Conservation (phyloP, 257 asterid genomes). For the Cynanchum wilfordii region DNA sequence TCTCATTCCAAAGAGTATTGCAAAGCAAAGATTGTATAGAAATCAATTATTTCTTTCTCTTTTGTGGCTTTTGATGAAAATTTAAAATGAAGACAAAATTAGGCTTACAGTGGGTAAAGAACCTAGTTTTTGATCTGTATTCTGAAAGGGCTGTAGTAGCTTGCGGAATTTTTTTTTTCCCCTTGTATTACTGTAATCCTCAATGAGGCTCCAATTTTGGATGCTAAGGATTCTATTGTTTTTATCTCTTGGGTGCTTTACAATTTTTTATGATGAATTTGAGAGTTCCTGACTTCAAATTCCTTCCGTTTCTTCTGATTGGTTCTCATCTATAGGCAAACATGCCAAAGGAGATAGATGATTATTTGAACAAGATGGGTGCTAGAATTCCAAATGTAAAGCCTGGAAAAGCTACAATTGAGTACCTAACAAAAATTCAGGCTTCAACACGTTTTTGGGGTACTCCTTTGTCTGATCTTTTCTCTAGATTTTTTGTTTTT, state of each 20-base stretch:
- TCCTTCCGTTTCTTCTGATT: neutral
- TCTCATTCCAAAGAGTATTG: neutral
- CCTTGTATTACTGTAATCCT: neutral
- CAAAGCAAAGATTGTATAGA: neutral
- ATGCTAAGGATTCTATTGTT: constrained; percentile 2
- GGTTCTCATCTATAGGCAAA: constrained; percentile 54
- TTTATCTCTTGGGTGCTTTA: neutral
- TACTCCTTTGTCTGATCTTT: constrained; percentile 22
- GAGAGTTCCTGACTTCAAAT: neutral
- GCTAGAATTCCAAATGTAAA: constrained; percentile 86
- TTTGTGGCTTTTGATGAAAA: neutral
- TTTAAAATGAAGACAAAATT: neutral
- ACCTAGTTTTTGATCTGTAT: neutral
- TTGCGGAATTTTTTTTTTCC: neutral
- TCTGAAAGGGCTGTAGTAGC: neutral
- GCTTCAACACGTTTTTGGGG: constrained; percentile 99
- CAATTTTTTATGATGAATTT: constrained; percentile 1
- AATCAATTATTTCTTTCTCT: neutral
- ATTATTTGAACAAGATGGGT: constrained; percentile 94
- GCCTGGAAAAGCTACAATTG: constrained; percentile 95
- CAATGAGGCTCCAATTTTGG: neutral
- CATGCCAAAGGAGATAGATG: constrained; percentile 97
- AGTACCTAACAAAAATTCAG: constrained; percentile 89
- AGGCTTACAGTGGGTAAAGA: neutral
- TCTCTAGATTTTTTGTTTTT: neutral